Evolutionary conservation across 768 basidiomycete species (phyloP).

Genomic region (Lactifluus piperatus): DNA sequence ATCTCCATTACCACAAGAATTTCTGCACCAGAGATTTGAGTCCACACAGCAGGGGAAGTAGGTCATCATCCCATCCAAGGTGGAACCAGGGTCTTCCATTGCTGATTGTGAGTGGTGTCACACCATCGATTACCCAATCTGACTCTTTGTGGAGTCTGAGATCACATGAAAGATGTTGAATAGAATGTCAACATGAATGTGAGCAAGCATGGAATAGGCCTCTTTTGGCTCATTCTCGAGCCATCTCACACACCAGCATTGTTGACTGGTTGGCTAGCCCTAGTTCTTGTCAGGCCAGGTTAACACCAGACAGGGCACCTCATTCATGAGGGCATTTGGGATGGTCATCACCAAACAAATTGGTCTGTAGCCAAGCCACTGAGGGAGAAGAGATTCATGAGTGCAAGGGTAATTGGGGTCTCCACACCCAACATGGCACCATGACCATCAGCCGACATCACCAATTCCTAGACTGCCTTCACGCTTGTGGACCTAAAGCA

Average conservation of each 20-base stretch:
- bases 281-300: not conserved
- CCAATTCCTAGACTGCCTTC: constrained; percentile 4
- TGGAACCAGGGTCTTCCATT: constrained; percentile 12
- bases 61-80: constrained; percentile 11
- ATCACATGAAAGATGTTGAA: constrained; percentile 25
- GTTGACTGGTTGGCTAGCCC: constrained; percentile 28
- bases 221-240: constrained; percentile 28
- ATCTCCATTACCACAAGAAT: constrained; percentile 18
- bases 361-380: constrained; percentile 1
- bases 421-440: not conserved
- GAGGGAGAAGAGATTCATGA: constrained; percentile 2
- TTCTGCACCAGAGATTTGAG: constrained; percentile 9
- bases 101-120: constrained; percentile 18
- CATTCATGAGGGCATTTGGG: constrained; percentile 9
- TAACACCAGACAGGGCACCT: constrained; percentile 1
- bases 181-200: constrained; percentile 32
- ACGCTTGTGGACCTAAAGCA: not conserved
- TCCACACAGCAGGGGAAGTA: constrained; percentile 13
- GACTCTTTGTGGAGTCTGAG: constrained; percentile 20
- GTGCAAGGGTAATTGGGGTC: constrained; percentile 1
- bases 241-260: constrained; percentile 26
- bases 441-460: not conserved
- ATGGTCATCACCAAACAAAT: constrained; percentile 11
- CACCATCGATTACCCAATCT: not conserved
- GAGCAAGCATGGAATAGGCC: constrained; percentile 46